Percentiles rank a stretch among this genome's conserved stretches.
phyloP scores from a whole-genome alignment of 768 basidiomycete species.

The Phanerochaete sordida region DNA sequence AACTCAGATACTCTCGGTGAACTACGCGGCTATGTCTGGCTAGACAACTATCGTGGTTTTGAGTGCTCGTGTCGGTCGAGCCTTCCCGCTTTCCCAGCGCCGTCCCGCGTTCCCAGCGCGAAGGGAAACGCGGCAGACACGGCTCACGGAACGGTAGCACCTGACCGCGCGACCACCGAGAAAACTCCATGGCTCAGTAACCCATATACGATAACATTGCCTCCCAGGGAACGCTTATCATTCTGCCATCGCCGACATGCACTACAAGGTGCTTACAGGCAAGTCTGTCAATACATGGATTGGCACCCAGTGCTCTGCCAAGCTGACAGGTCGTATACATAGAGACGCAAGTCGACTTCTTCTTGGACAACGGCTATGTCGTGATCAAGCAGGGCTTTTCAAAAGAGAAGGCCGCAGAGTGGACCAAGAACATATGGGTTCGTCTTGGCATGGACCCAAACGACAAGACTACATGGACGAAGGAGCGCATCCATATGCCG shows the following conservation, averaged over 20 bases:
- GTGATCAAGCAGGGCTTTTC: conserved; percentile 51
- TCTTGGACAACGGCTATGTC: conserved; percentile 54
- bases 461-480: conserved; percentile 53
- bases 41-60: no score
- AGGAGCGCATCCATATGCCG: conserved; percentile 55
- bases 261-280: conserved; percentile 6
- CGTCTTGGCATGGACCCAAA: conserved; percentile 49
- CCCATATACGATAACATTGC: not conserved
- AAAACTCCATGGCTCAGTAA: not conserved
- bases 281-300: not conserved
- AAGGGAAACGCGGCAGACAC: not conserved
- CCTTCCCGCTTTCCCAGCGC: no score
- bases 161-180: not conserved
- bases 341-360: conserved; percentile 50
- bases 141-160: not conserved
- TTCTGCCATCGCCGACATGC: not conserved
- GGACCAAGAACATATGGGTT: conserved; percentile 48
- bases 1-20: no score
- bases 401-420: conserved; percentile 45
- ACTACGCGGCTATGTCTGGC: no score
- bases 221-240: not conserved
- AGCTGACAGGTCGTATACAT: not conserved
- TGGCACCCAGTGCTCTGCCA: not conserved
- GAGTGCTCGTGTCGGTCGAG: no score
- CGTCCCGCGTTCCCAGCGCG: not conserved